Base-by-base conservation (phyloP, 176 grass and related monocot genomes). In the Saccharum spontaneum region DNA sequence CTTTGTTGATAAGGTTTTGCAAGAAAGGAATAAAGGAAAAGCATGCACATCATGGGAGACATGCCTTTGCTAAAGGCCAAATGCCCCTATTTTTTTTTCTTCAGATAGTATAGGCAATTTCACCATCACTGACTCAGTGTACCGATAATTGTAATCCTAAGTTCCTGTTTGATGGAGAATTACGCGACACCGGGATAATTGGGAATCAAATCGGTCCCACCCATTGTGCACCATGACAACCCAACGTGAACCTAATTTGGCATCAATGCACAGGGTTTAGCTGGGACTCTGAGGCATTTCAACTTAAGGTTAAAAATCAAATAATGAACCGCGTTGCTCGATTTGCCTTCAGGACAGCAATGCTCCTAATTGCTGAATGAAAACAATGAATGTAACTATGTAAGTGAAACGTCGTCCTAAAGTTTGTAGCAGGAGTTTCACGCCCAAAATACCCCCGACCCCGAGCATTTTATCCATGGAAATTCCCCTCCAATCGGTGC, bases 1-100 rank as follows among this genome's bases (percentile, higher is more conserved):
- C 62, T 65, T 43, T 81, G 6, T 85, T 26, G 41, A 64, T 62
- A 82, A 63, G 41, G 4, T 13, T 86, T 81, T 34, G 14, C 3
- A 89, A 71, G 72, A n/a, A 89, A 82, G 64, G 83, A 82, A 89
- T 82, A 86, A 85, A 89, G 83, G 41, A 33, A 81, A 67, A 52
- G 72, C n/a, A 49, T 23, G 2, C 16, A 69, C 34, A 30, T 67
- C 10, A 59, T 77, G 34, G 49, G 49, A 34, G 48, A 34, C 38
- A n/a, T 69, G 63, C 7, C 69, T 85, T 59, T 13, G 16, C 8
- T 78, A 76, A 67, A 85, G 46, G 13, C 14, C 9, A 40, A 22
- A 49, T 50, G 2, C 22, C 0, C 28, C 15, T 28, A 2, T 7
- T 31, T 28, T 33, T 28, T 44, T 60, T 37, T 18, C 3, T 34